Evolutionary conservation across 768 basidiomycete genomes (phyloP), one percentile per base, ranked within the genome.

Genomic region (Fistulinella prunicolor): DNA sequence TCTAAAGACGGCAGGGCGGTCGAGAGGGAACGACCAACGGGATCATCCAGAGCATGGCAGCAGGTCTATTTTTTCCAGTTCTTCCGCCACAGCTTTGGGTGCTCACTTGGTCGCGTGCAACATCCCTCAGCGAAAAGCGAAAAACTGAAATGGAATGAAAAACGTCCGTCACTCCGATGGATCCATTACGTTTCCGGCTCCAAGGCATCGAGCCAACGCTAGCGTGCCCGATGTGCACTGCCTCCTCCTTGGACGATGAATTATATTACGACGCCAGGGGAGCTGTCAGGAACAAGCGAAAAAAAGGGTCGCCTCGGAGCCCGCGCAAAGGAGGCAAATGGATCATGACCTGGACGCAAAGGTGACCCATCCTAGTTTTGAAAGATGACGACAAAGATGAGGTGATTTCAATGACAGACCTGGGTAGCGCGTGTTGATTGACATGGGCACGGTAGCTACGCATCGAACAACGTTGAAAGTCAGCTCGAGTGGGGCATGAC

Each of bases 231-330:
- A 51, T 29, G 26, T 20, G 38, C 56, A 66, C 57, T 14, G 58
- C 66, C 53, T 38, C 51, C 24, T 41, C 19, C 36, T 41, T 46
- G 49, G 44, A 55, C 53, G 37, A 50, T 44, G 53, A 47, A 53
- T 60, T 58, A 51, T 54, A 63, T 67, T 49, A 57, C 55, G 51
- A 59, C 53, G 50, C 36, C 50, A 54, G 51, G 56, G 55, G 55
- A 28, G 40, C 46, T 42, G 49, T 46, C 50, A 66, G 58, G 64
- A 60, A 65, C 65, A 42, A 13, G 38, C 16, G 22, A 41, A 47
- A 42, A n/a, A 42, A 52, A 49, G 45, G 42, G 59, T 54, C 44
- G 44, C 66, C 64, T 65, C 64, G 66, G 64, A 64, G 38, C 20
- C 66, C 64, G 64, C 64, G 64, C 64, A 54, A n/a, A 46, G 49